Percentiles rank a stretch among this genome's conserved stretches.
Conservation (phyloP, 805 yeast genomes). For the Cephaloascus fragrans region DNA sequence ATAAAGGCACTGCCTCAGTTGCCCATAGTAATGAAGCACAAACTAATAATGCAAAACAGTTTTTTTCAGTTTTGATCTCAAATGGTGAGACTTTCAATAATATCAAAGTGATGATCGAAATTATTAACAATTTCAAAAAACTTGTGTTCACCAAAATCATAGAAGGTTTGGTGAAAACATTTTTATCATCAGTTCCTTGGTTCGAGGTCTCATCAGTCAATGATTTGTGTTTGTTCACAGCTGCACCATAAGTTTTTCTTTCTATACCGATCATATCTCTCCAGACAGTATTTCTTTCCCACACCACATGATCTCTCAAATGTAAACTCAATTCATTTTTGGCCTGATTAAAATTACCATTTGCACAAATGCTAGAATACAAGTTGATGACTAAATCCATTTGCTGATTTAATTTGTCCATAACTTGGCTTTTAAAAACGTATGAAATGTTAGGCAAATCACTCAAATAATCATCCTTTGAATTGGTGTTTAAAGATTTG, state of each 20-base stretch:
- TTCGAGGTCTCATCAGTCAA: slow-evolving; percentile 10
- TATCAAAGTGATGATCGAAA: slow-evolving; percentile 38
- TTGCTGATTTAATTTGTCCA: slow-evolving; percentile 18
- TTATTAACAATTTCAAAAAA: slow-evolving; percentile 33
- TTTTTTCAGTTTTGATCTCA: slow-evolving; percentile 52
- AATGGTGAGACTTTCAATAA: slow-evolving; percentile 49
- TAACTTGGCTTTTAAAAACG: slow-evolving; percentile 38
- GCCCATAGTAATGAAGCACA: slow-evolving; percentile 46
- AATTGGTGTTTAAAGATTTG: slow-evolving; percentile 57
- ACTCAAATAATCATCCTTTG: slow-evolving; percentile 49
- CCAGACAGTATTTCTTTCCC: slow-evolving; percentile 98
- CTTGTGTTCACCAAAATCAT: slow-evolving; percentile 24
- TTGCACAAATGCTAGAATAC: slow-evolving; percentile 28
- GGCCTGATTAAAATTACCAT: slow-evolving; percentile 27
- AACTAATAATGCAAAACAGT: slow-evolving; percentile 62
- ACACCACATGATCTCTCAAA: slow-evolving; percentile 85
- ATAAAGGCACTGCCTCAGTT: slow-evolving; percentile 39
- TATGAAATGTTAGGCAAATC: slow-evolving; percentile 37
- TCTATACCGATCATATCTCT: slow-evolving; percentile 90
- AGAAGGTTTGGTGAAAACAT: slow-evolving; percentile 22
- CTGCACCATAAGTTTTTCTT: slow-evolving; percentile 73
- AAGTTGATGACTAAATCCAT: slow-evolving; percentile 21
- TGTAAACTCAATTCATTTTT: slow-evolving; percentile 37
- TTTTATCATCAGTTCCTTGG: slow-evolving; percentile 9
- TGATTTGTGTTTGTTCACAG: slow-evolving; percentile 16